Evolutionary conservation across 345 rosid genomes (phyloP), one percentile per base, ranked within the genome.

Genomic region (Linum usitatissimum): DNA sequence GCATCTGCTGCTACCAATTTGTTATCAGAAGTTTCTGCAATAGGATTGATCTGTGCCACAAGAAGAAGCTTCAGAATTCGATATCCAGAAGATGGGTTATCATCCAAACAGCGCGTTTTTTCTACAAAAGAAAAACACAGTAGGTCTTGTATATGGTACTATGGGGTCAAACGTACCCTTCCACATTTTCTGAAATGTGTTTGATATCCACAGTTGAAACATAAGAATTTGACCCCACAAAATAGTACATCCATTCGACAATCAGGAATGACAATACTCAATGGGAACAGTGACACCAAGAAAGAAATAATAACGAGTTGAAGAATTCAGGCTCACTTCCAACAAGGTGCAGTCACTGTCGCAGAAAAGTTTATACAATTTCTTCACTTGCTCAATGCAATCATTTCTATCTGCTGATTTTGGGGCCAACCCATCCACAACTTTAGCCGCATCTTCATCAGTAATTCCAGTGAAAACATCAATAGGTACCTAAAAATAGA

Each of bases 1-100:
- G 99, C 99, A 87, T 94, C 99, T 69, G 99, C 99, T 73, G 99
- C 99, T 63, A 94, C 96, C 81, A 94, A 71, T 65, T 79, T 80
- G 31, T 80, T 88, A 57, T 77, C 82, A 67, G 99, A 72, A 68
- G 96, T 90, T 84, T 94, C 99, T 0, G 95, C 97, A 18, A 94
- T 82, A 55, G 99, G 99, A 82, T 94, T 94, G 74, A 94, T 88
- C 99, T 94, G 82, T 51, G 59, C 64, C 70, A 63, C 28, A 53
- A 49, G 20, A 10, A 53, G 45, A 42, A 3, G 12, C 64, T 60
- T 51, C 59, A 53, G 6, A 9, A 40, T 64, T 67, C 63, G 66
- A 70, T 57, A 65, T 9, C 57, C 38, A 10, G 51, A 2, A 45
- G 15, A 15, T 6, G 15, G 51, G 38, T 34, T 34, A 3, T 34